Base-by-base conservation (phyloP, 768 basidiomycete species). In the Sutorius australiensis region DNA sequence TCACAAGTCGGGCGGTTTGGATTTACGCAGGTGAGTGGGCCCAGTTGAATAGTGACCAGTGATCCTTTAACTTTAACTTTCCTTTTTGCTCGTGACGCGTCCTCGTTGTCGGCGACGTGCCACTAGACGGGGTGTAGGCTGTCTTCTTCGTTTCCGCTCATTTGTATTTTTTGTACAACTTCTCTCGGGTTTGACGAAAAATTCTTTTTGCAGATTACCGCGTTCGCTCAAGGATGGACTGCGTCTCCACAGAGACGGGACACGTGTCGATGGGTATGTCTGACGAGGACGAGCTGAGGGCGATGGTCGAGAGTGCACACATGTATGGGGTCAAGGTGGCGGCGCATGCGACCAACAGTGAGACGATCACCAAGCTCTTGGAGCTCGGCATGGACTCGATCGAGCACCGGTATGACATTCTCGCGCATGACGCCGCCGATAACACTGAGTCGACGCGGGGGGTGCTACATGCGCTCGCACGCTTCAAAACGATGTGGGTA, bases 241-340 rank as follows among this genome's bases (percentile, higher is more conserved):
- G 67, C 21, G 75, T 80, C 24, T 77, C 79, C 2, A 59, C 73
- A 9, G 59, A 58, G 5, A 59, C 69, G 14, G 71, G 72, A 3
- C 37, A 59, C 1, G 62, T 63, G 8, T 67, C 75, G n/a, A 64
- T 78, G 36, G 54, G 63, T 6, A 78, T 77, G 2, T 84, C 86
- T 60, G 70, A 63, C 37, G 50, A 55, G 2, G 67, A 73, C 8
- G 83, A 83, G 61, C 58, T 82, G 27, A 54, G 67, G 33, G 74
- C 70, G 4, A 76, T 84, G 69, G 76, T 82, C n/a, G 62, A 68
- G 50, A 75, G 79, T 10, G 80, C 81, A 0, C 81, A 80, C 58
- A 62, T 63, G 5, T 68, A 75, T 43, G 80, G 78, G 12, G 78
- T 80, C 58, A 81, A 82, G 61, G 78, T 84, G 46, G 80, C 81